Evolutionary conservation across 352 stramenopile species (phyloP), one percentile per base, ranked within the genome.

Genomic region (Blastocystis sp.): DNA sequence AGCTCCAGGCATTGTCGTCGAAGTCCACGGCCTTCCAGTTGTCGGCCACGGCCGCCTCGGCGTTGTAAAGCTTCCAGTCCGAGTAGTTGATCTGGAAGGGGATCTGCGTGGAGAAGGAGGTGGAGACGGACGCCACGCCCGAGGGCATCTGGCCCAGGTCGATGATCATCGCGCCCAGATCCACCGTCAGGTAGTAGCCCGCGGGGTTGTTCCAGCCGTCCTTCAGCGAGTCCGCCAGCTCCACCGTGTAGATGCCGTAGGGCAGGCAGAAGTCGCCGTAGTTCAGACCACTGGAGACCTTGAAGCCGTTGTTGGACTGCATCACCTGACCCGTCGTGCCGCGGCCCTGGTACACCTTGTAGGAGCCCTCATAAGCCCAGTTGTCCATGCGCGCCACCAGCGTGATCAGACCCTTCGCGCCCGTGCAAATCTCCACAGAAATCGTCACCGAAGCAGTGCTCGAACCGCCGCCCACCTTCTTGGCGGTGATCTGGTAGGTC

Each of bases 181-280:
- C 69, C 48, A 79, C 69, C 23, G 69, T 79, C 41, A 79, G 41
- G 21, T 28, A 62, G 69, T 79, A 79, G 19, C 69, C 69, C 1
- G 5, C 56, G 34, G 64, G 64, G 41, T 28, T 23, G 19, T 9
- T 2, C 69, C 48, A 64, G 34, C 69, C 69, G 60, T 79, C 69
- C 4, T 23, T 23, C 40, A 14, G 40, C 1, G 69, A 79, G 38
- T 79, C 69, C 1, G 21, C 17, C 48, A 53, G n/a, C 41, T 62
- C 40, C 10, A 79, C 19, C 40, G 69, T 64, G 56, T 79, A 79
- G 40, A 79, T 79, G 7, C 48, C 48, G 40, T 48, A 19, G 11
- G 43, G 41, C 69, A 62, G 10, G 40, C 69, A 79, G 19, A 62
- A 62, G 14, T 60, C 43, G 7, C 56, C 69, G 28, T 79, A 60